A percentile compares a stretch with the other conserved stretches of the same genome.
Conservation (phyloP, 306 rosid genomes). For the Vigna radiata region DNA sequence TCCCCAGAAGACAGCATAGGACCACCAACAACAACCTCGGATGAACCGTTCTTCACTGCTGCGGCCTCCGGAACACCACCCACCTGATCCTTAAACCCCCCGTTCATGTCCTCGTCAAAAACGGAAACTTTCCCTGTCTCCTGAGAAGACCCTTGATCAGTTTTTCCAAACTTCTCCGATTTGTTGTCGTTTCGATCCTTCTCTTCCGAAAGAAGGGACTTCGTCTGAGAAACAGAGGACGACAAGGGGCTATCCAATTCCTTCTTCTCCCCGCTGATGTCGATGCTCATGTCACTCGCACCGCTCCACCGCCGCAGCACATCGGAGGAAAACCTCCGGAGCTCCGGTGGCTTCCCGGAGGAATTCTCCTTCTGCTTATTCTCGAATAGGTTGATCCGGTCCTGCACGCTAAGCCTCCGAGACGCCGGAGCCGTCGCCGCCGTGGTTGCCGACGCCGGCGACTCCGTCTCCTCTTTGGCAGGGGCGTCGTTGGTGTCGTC, state of each 20-base stretch:
- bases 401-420: slow-evolving; percentile 95
- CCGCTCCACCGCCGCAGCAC: slow-evolving; percentile 93
- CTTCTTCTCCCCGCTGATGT: slow-evolving; percentile 76
- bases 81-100: slow-evolving; percentile 52
- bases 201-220: slow-evolving; percentile 48
- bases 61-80: slow-evolving; percentile 44
- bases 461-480: slow-evolving; percentile 39
- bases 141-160: slow-evolving; percentile 59
- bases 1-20: slow-evolving; percentile 49
- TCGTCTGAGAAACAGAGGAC: slow-evolving; percentile 55
- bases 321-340: slow-evolving; percentile 84
- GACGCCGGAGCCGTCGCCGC: slow-evolving; percentile 52
- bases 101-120: slow-evolving; percentile 45
- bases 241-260: slow-evolving; percentile 69
- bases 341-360: slow-evolving; percentile 65
- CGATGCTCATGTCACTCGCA: slow-evolving; percentile 94
- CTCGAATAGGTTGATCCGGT: slow-evolving; percentile 93
- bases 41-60: slow-evolving; percentile 23
- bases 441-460: slow-evolving; percentile 33
- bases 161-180: slow-evolving; percentile 43
- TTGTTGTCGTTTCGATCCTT: slow-evolving; percentile 54
- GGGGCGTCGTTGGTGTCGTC: slow-evolving; percentile 37
- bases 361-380: slow-evolving; percentile 88
- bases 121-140: slow-evolving; percentile 39
- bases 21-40: slow-evolving; percentile 48